These are phyloP conservation scores for Rhynchospora pubera DNA, from an alignment of 176 grass and related monocot genomes.

Conservation along the genomic window DNA sequence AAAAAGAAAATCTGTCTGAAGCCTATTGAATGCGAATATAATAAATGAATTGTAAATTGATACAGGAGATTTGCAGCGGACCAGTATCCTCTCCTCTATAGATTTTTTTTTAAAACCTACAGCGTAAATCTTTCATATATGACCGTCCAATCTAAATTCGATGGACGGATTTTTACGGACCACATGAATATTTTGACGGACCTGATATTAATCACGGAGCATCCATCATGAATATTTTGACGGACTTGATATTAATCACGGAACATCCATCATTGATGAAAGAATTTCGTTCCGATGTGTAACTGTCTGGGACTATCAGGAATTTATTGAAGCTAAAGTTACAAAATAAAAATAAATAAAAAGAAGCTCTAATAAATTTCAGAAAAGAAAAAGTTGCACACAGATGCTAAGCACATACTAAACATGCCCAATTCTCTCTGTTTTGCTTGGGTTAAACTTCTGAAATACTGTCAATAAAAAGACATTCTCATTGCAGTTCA, in stretches of 20 bases:
- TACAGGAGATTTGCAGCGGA: background rate
- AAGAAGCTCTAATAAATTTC: background rate
- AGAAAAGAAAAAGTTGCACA: background rate
- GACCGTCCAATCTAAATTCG: too few relatives aligned
- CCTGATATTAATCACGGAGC: too few relatives aligned
- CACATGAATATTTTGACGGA: too few relatives aligned
- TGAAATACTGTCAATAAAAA: background rate
- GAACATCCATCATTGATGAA: too few relatives aligned
- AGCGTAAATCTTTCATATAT: too few relatives aligned
- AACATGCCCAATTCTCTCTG: background rate
- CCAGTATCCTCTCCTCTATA: too few relatives aligned
- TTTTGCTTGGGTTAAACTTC: background rate
- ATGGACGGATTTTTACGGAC: too few relatives aligned
- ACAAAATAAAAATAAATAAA: background rate
- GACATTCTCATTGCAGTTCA: background rate
- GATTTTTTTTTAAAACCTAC: too few relatives aligned
- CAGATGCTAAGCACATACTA: background rate
- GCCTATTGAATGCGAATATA: background rate
- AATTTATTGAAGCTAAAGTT: background rate
- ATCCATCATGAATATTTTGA: too few relatives aligned
- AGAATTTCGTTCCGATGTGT: background rate
- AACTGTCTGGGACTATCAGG: background rate
- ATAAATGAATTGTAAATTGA: background rate
- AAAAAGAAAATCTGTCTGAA: slow-evolving; percentile 11
- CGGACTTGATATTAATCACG: too few relatives aligned